Base-by-base conservation (phyloP, 148 eudicot species). In the Amaranthus cruentus region DNA sequence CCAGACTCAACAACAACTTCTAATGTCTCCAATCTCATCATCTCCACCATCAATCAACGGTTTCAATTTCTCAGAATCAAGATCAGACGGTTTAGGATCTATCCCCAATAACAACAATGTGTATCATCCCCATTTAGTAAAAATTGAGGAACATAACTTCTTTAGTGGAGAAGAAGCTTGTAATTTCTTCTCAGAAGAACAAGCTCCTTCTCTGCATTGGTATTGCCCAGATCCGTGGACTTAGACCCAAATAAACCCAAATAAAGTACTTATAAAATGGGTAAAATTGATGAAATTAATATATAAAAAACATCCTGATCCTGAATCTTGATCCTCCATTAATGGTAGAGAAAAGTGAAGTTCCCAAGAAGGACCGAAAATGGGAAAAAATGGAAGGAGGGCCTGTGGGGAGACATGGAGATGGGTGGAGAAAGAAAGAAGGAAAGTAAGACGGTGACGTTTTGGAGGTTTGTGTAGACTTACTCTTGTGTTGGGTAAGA, bases 91-190 rank as follows among this genome's bases (percentile, higher is more conserved):
- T 18, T 60, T 81, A 65, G 79, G 59, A 6, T 79, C 38, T 0
- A 28, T 28, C 38, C 38, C 38, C 38, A 28, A 28, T 28, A 28
- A 28, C 38, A 75, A 47, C 54, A 71, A 65, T 52, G 73, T 59
- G 70, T 87, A 92, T 70, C 90, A 85, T 77, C 90, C 86, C 0
- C 91, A 83, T 74, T 87, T 83, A 70, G 97, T 91, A 73, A 91
- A 94, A 80, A 82, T 94, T 51, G 97, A 94, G 54, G 97, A 94
- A 61, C 93, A 94, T 72, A 85, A 94, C 50, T 91, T 94, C 64
- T 87, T 94, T 56, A 77, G 89, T 70, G 93, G 88, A 0, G 98
- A 94, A 46, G 98, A 91, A 73, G 84, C 92, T 4, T 91, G 97
- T 70, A 87, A 86, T 70, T 89, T 94, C 79, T 90, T 86, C 59